Base-by-base conservation (phyloP, 176 grass and related monocot genomes). In the Secale cereale region DNA sequence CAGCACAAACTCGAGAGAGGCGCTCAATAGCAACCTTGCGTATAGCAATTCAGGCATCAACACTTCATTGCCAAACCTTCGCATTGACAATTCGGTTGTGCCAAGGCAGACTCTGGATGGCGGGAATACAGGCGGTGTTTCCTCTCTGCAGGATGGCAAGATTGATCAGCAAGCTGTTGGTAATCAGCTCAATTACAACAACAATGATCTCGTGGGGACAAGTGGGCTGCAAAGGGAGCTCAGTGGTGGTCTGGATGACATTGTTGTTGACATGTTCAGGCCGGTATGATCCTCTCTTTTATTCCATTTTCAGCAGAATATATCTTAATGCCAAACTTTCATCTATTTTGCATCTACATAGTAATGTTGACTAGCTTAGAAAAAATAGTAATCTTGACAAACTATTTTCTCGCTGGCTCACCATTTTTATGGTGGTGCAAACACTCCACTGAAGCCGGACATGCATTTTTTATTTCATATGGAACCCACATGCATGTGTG, bases 211-310 rank as follows among this genome's bases (percentile, higher is more conserved):
- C 2, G 75, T 85, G 91, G 82, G 79, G 11, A 65, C 82, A 75
- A 83, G 82, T 79, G 82, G 79, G 73, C 79, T 67, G 36, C 82
- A 93, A 39, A 85, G 78, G 79, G 91, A 60, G 12, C 78, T 90
- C n/a, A 88, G 81, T 59, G 85, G 91, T 66, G 61, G 88, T 67
- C 59, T 90, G 39, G 91, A 93, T 70, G 91, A 90, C 68, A 78
- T 93, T 46, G 88, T 90, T 35, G 88, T 82, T 13, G 85, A 85
- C 85, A 90, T 93, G 74, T 87, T 93, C 75, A 88, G 79, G 59
- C 72, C 74, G 82, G 88, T 93, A 90, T 83, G 84, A 59, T 76
- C 61, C 74, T 86, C 78, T 79, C 29, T 59, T 54, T 6, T 52
- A 23, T 69, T 45, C 60, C 14, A 17, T 69, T 78, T 65, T 74